These are phyloP conservation scores for Isatis tinctoria DNA, from an alignment of 345 rosid genomes.

Conservation along the genomic window DNA sequence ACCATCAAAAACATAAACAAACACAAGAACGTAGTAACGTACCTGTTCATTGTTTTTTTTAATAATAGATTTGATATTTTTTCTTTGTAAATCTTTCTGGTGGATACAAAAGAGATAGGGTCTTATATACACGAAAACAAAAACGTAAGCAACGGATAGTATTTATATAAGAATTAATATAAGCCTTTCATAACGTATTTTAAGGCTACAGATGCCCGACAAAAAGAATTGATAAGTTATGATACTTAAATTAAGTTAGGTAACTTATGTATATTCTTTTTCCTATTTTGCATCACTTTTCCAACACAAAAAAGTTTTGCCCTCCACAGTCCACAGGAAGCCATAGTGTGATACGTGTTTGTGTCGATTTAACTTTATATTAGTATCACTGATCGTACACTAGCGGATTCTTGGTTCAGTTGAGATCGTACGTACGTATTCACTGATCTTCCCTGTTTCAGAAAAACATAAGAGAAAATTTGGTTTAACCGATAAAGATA, in stretches of 20 bases:
- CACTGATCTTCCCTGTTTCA: conserved; percentile 34
- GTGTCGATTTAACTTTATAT: too few species aligned
- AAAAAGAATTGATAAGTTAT: too few species aligned
- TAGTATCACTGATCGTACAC: conserved; percentile 13
- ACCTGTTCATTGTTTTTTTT: not conserved
- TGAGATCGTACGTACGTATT: conserved; percentile 29
- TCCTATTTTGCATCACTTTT: too few species aligned
- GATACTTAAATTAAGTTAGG: too few species aligned
- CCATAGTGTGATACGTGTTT: too few species aligned
- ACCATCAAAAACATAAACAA: not conserved
- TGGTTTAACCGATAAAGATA: too few species aligned
- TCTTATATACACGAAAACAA: not conserved
- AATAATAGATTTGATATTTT: not conserved
- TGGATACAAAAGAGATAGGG: not conserved
- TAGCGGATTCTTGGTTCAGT: conserved; percentile 31
- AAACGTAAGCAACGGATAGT: not conserved
- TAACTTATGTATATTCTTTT: too few species aligned
- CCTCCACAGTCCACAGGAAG: too few species aligned
- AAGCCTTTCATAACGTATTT: not conserved
- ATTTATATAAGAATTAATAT: not conserved
- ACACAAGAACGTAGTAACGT: not conserved
- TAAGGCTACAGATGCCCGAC: too few species aligned
- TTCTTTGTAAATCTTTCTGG: not conserved
- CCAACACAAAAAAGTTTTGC: too few species aligned
- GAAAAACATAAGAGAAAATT: not conserved